These are phyloP conservation scores for Xerocomus brunneocitrinus DNA, from an alignment of 768 basidiomycete species.

Conservation along the genomic window DNA sequence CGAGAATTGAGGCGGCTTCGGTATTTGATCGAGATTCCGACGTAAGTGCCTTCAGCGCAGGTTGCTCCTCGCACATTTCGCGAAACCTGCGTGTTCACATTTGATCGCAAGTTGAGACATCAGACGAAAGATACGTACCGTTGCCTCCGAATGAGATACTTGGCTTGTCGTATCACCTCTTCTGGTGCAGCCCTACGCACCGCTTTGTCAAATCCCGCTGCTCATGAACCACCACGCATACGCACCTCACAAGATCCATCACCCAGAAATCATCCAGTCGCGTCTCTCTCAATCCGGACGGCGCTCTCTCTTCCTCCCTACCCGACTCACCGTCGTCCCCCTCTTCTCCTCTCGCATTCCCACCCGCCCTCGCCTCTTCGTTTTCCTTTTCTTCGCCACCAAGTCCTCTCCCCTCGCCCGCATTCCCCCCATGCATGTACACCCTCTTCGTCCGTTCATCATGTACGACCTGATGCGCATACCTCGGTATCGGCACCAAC, in stretches of 20 bases:
- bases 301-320: conserved; percentile 9
- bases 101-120: background rate
- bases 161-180: conserved; percentile 61
- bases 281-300: conserved; percentile 30
- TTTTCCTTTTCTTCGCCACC: conserved; percentile 25
- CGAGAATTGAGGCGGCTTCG: no score
- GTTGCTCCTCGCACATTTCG: conserved; percentile 69
- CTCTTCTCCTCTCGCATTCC: background rate
- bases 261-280: conserved; percentile 78
- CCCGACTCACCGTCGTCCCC: background rate
- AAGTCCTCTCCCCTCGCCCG: conserved; percentile 36
- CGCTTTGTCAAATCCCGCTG: background rate
- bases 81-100: conserved; percentile 50
- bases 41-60: conserved; percentile 59
- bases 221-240: background rate
- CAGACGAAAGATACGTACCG: conserved; percentile 44
- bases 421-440: conserved; percentile 78
- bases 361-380: background rate
- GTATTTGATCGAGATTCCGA: no score
- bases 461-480: conserved; percentile 78
- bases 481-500: conserved; percentile 53
- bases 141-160: conserved; percentile 63
- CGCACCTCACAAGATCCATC: conserved; percentile 32
- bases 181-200: conserved; percentile 50
- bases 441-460: conserved; percentile 50